phyloP scores from a whole-genome alignment of 75 land plant species.

The Gnetum montanum region DNA sequence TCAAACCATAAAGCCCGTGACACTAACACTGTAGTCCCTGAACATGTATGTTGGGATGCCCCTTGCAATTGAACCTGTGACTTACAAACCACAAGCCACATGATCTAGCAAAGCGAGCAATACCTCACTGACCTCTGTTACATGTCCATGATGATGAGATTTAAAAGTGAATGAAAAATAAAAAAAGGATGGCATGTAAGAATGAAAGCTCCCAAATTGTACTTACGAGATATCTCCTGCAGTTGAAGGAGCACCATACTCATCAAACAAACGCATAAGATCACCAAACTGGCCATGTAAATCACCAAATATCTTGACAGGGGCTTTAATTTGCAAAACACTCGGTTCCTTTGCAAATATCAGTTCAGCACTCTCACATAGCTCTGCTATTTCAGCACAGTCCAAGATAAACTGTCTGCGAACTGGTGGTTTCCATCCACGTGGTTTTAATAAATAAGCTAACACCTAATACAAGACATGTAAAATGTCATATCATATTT shows the following conservation, averaged over 20 bases:
- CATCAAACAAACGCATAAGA: constrained; percentile 54
- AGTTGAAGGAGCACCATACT: constrained; percentile 45
- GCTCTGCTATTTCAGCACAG: constrained; percentile 33
- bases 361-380: constrained; percentile 33
- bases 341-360: constrained; percentile 37
- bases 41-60: too few relatives aligned
- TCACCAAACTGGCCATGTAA: constrained; percentile 53
- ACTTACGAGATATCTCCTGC: constrained; percentile 51
- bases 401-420: constrained; percentile 39
- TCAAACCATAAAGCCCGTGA: too few relatives aligned
- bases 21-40: too few relatives aligned
- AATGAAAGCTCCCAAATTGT: too few relatives aligned
- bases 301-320: constrained; percentile 53
- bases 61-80: too few relatives aligned
- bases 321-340: constrained; percentile 41
- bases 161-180: neutral
- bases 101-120: too few relatives aligned
- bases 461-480: constrained; percentile 20
- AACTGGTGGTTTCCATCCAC: constrained; percentile 51
- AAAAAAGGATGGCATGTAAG: neutral
- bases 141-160: too few relatives aligned
- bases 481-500: neutral
- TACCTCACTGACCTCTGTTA: too few relatives aligned
- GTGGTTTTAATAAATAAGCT: constrained; percentile 31
- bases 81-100: too few relatives aligned